Evolutionary conservation across 2,329 filamentous ascomycete species (phyloP), one percentile per base, ranked within the genome.

Genomic region (Cordyceps fumosorosea): DNA sequence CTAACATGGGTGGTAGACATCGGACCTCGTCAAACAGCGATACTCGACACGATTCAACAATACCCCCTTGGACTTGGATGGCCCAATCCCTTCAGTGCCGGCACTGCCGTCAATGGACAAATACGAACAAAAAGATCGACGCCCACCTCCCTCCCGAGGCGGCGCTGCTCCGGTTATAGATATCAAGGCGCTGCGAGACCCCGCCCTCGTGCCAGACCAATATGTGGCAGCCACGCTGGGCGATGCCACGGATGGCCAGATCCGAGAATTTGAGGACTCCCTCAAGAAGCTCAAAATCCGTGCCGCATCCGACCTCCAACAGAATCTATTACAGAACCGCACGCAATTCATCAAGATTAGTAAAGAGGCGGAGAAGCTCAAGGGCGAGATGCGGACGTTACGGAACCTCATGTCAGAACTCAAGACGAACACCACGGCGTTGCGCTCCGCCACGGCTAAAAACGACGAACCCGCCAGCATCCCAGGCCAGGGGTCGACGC

Each of bases 321-420:
- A 96, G 71, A 98, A 93, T 75, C 89, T 99, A 56, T 93, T 96
- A 76, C 93, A 97, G 74, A 99, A 99, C 75, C 87, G 95, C 55
- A 96, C 91, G 0, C 95, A 98, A 71, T 99, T 99, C 72, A 98
- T 99, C 80, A 96, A 96, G 76, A 98, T 99, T 75, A 97, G 93
- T 73, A 97, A 98, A 76, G 95, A 99, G 77, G 95, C 96, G 2
- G 95, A 99, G 76, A 97, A 96, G 78, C 85, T 99, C 63, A 98
- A 98, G 77, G 86, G 86, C 61, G 95, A 99, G 74, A 98, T 99
- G 95, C 86, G 91, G 58, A 90, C 90, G 7, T 83, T 99, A 37
- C 86, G 90, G 51, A 91, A 91, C 66, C 82, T 98, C 58, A 97
- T 99, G 89, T 88, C 91, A 2, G 95, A 99, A 67, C 82, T 99